Conservation (phyloP, 768 basidiomycete genomes). For the Strobilomyces confusus region DNA sequence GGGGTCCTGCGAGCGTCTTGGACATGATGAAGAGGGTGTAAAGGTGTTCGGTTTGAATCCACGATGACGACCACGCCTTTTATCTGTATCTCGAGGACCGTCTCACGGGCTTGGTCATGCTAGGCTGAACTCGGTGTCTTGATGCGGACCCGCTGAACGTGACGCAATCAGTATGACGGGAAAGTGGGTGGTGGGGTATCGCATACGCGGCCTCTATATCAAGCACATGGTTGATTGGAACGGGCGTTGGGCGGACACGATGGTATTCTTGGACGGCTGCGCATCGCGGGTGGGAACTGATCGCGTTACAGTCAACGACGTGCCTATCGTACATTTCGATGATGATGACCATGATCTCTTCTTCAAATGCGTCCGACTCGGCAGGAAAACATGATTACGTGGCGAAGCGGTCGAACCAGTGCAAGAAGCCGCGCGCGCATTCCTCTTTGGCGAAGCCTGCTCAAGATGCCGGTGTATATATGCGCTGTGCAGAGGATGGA, state of each 20-base stretch:
- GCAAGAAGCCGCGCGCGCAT: conserved; percentile 45
- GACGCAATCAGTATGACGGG: background rate
- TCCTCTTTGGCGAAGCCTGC: conserved; percentile 62
- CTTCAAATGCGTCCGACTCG: background rate
- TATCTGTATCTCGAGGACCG: background rate
- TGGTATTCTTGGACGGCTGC: background rate
- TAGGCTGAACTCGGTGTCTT: background rate
- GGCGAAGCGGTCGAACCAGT: conserved; percentile 50
- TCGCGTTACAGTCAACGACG: background rate
- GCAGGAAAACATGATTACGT: conserved; percentile 5
- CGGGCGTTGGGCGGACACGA: background rate
- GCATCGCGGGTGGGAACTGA: background rate
- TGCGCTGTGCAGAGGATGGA: background rate
- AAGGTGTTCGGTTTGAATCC: too few species aligned
- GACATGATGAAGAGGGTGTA: too few species aligned
- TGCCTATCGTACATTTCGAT: conserved; percentile 11
- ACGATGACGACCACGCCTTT: too few species aligned
- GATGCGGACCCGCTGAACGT: background rate
- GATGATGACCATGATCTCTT: background rate
- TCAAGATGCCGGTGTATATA: background rate
- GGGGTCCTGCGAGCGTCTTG: too few species aligned
- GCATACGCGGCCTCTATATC: background rate
- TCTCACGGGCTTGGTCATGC: background rate
- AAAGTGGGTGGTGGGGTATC: too few species aligned
- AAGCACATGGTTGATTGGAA: background rate